phyloP scores from a whole-genome alignment of 192 early-diverging fungal genomes.

The Linderina pennispora region DNA sequence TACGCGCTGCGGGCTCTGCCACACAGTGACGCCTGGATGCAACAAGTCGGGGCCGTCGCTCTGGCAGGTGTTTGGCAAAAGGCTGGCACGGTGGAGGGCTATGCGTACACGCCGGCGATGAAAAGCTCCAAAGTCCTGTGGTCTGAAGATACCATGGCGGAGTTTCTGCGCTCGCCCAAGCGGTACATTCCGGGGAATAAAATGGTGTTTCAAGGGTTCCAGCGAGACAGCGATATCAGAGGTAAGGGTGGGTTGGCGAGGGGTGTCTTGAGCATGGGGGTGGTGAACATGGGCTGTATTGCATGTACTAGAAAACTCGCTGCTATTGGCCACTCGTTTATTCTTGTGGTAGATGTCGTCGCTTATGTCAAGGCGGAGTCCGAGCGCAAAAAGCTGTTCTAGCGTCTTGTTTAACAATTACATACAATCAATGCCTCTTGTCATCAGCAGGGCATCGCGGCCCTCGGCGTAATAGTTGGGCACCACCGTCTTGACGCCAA shows the following conservation, averaged over 20 bases:
- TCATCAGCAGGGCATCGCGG: slow-evolving; percentile 14
- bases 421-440: too few species aligned
- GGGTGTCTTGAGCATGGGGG: too few species aligned
- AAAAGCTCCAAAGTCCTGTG: not conserved
- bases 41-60: not conserved
- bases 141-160: not conserved
- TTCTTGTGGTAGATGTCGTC: not conserved
- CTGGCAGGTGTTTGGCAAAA: not conserved
- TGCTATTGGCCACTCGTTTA: too few species aligned
- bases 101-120: not conserved
- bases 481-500: slow-evolving; percentile 4
- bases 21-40: not conserved
- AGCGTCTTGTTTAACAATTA: too few species aligned
- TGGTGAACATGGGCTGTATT: too few species aligned
- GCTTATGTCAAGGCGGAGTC: not conserved
- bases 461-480: slow-evolving; percentile 8
- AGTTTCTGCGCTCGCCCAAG: not conserved
- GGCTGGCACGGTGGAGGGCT: not conserved
- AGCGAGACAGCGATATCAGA: not conserved
- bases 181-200: not conserved
- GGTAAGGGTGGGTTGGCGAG: too few species aligned
- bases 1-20: not conserved
- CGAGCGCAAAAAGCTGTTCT: not conserved
- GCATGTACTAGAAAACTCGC: too few species aligned
- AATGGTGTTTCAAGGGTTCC: not conserved